These are phyloP conservation scores for Colletotrichum coccodes DNA, from an alignment of 2,329 filamentous ascomycete species.

Conservation along the genomic window DNA sequence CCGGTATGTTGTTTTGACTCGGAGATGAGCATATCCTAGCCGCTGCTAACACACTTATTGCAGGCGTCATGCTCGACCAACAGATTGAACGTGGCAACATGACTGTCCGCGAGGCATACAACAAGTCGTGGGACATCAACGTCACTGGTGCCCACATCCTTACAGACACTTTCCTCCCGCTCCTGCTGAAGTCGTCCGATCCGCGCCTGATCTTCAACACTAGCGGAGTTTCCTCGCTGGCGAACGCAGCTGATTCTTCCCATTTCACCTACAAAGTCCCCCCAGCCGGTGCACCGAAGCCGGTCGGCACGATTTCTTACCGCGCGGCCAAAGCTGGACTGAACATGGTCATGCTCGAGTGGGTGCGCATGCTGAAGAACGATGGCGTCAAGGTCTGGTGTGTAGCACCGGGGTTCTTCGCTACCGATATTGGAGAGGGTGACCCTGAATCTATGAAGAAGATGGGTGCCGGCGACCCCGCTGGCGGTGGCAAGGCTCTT, in stretches of 20 bases:
- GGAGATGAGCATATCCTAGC: too few relatives aligned
- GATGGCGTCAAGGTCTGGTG: conserved; percentile 54
- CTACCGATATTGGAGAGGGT: conserved; percentile 48
- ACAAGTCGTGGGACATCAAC: conserved; percentile 60
- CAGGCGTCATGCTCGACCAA: conserved; percentile 22
- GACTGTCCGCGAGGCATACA: conserved; percentile 51
- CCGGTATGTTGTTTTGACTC: conserved; percentile 15
- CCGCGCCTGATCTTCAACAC: conserved; percentile 59
- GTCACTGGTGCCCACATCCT: conserved; percentile 54
- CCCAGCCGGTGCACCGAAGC: conserved; percentile 44
- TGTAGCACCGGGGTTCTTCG: conserved; percentile 52
- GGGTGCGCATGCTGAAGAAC: conserved; percentile 47
- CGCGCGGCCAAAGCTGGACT: conserved; percentile 53
- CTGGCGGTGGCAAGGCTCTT: conserved; percentile 50
- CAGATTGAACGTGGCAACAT: conserved; percentile 20
- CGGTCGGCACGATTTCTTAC: conserved; percentile 40
- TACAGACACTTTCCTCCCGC: conserved; percentile 47
- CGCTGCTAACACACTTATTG: accelerated
- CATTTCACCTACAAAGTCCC: conserved; percentile 44
- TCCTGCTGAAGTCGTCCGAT: conserved; percentile 52
- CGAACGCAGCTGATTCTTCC: conserved; percentile 38
- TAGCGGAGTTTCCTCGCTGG: conserved; percentile 49
- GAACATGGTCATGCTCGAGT: conserved; percentile 61
- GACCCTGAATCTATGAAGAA: conserved; percentile 35
- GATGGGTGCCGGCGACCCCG: conserved; percentile 44